Conservation (phyloP, 768 basidiomycete species). For the Lactarius hatsudake region DNA sequence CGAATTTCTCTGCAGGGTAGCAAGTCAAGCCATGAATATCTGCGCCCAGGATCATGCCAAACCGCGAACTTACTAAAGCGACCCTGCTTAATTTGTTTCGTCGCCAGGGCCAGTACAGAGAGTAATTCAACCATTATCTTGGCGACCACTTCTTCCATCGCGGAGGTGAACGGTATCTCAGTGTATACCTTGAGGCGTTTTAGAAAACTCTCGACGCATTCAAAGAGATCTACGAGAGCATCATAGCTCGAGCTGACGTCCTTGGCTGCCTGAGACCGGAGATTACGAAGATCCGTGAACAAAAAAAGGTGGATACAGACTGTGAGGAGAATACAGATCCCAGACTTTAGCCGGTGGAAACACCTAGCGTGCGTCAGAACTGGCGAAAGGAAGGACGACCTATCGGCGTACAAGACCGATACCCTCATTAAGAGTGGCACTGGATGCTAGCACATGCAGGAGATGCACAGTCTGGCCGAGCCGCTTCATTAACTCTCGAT, state of each 20-base stretch:
- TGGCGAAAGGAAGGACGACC: background rate
- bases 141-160: background rate
- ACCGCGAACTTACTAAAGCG: conserved; percentile 3
- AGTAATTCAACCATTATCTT: conserved; percentile 12
- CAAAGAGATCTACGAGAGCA: background rate
- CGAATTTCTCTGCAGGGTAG: too few species aligned
- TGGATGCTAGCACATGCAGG: background rate
- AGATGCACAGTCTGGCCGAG: background rate
- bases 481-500: background rate
- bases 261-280: conserved; percentile 5
- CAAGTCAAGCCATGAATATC: too few species aligned
- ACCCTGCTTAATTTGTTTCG: conserved; percentile 7
- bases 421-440: too few species aligned
- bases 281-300: background rate
- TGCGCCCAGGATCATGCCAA: too few species aligned
- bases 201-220: background rate
- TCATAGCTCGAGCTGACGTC: conserved; percentile 4
- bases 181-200: conserved; percentile 8
- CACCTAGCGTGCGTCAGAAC: background rate
- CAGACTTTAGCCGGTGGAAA: background rate
- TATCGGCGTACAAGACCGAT: background rate
- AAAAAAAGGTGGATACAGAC: background rate
- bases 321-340: background rate
- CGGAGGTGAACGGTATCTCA: background rate
- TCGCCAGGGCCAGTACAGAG: conserved; percentile 13